Base-by-base conservation (phyloP, 176 grass and related monocot genomes). In the Raddia guianensis region DNA sequence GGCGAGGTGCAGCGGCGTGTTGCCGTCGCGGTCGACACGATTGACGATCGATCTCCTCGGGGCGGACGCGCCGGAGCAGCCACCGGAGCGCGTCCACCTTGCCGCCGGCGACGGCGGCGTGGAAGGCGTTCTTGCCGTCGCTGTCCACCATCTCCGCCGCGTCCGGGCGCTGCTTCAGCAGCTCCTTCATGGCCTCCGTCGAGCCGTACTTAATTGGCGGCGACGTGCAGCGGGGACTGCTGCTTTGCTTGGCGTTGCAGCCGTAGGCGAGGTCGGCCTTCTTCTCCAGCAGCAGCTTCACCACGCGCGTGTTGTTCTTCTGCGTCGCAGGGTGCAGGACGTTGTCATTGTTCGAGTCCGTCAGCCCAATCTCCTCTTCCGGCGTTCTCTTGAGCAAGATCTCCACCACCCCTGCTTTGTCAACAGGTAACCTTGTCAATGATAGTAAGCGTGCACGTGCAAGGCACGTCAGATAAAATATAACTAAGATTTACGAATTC, bases 311-410 rank as follows among this genome's bases (percentile, higher is more conserved):
- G 64, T 86, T 77, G 85, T 89, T 74, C 64, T 89, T 89, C 44
- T 91, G 89, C 49, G 87, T 84, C 0, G 89, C 92, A 83, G 89
- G 89, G 76, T 94, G 92, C 74, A 94, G 81, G n/a, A 81, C 89
- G 72, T 72, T 91, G 78, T 87, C 87, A 12, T 77, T 87, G 2
- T 14, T n/a, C 48, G 81, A 56, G 37, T 94, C 89, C 1, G 67
- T 56, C n/a, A 40, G 37, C 37, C 37, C 37, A 3, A 40, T 40
- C 37, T 40, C 3, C 37, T 40, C 37, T 40, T 40, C 37, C 37
- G 37, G 37, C 37, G 37, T 40, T 3, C 37, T 40, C 37, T 40
- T 40, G 37, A 40, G 37, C 37, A 40, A 40, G 37, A 40, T 40
- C 37, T 40, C 37, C 37, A 2, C 37, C 37, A 40, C 37, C 37